Evolutionary conservation across 345 rosid genomes (phyloP).

Genomic region (Melaleuca quinquenervia): DNA sequence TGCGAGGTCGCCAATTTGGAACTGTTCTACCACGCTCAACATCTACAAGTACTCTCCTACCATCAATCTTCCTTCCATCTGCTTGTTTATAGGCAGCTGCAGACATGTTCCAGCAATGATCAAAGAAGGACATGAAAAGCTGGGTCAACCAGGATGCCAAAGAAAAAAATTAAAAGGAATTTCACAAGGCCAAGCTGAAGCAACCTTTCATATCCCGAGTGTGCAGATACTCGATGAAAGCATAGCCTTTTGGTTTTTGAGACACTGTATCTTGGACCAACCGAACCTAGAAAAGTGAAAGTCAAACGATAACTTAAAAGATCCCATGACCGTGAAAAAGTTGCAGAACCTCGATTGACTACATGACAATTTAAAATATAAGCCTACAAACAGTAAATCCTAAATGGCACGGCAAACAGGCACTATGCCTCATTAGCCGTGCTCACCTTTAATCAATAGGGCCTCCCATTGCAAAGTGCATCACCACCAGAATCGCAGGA

Average conservation of each 20-base stretch:
- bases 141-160: neutral
- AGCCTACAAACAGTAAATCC: constrained; percentile 27
- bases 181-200: neutral
- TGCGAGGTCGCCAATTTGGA: constrained; percentile 99
- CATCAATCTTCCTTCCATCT: constrained; percentile 97
- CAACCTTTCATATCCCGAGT: constrained; percentile 97
- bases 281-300: constrained; percentile 55
- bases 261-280: constrained; percentile 60
- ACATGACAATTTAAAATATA: constrained; percentile 17
- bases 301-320: constrained; percentile 17
- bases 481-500: constrained; percentile 98
- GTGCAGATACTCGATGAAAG: constrained; percentile 88
- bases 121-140: neutral
- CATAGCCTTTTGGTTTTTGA: constrained; percentile 91
- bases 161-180: neutral
- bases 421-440: constrained; percentile 72
- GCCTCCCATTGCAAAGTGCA: constrained; percentile 81
- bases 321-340: constrained; percentile 1
- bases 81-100: constrained; percentile 98
- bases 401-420: constrained; percentile 87
- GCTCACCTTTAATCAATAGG: constrained; percentile 89
- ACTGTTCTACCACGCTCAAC: constrained; percentile 98
- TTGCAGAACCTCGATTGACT: neutral
- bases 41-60: constrained; percentile 96
- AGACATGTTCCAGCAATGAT: neutral